Base-by-base conservation (phyloP, 805 yeast species). In the Wickerhamiella siamensis region DNA sequence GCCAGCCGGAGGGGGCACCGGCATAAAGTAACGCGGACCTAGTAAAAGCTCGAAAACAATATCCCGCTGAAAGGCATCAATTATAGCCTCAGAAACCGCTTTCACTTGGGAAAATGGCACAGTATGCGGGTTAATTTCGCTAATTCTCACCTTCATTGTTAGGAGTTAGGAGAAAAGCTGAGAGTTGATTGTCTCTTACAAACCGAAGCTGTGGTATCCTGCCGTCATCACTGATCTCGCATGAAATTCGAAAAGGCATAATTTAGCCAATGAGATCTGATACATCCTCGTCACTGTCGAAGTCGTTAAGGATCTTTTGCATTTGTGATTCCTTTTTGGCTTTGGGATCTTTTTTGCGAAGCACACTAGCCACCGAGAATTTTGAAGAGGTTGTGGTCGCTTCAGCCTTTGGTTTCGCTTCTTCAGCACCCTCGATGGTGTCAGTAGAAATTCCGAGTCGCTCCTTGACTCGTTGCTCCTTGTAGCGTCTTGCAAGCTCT, bases 201-300 rank as follows among this genome's bases (percentile, higher is more conserved):
- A n/a, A n/a, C n/a, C n/a, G n/a, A n/a, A n/a, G n/a, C n/a, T n/a
- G n/a, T n/a, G n/a, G n/a, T n/a, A n/a, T n/a, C n/a, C n/a, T n/a
- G n/a, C n/a, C n/a, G n/a, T n/a, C n/a, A n/a, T n/a, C n/a, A n/a
- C n/a, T n/a, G n/a, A n/a, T n/a, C n/a, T n/a, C n/a, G n/a, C n/a
- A n/a, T n/a, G n/a, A n/a, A n/a, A n/a, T n/a, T n/a, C n/a, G n/a
- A n/a, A n/a, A n/a, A n/a, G n/a, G n/a, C 40, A 33, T 24, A 41
- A 15, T 8, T 24, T 12, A 24, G 29, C 29, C 29, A 24, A 58
- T 36, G 36, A 58, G 44, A 40, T 58, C 62, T 2, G 54, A 45
- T 3, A 58, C 55, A 40, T 58, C 62, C n/a, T 58, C 62, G 38
- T 58, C 62, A 32, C 57, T 51, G 17, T 51, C 49, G 55, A 57